A percentile compares a stretch with the other conserved stretches of the same genome.
Evolutionary conservation across 2,329 filamentous ascomycete species (phyloP).

Genomic region (Colletotrichum neosansevieriae): DNA sequence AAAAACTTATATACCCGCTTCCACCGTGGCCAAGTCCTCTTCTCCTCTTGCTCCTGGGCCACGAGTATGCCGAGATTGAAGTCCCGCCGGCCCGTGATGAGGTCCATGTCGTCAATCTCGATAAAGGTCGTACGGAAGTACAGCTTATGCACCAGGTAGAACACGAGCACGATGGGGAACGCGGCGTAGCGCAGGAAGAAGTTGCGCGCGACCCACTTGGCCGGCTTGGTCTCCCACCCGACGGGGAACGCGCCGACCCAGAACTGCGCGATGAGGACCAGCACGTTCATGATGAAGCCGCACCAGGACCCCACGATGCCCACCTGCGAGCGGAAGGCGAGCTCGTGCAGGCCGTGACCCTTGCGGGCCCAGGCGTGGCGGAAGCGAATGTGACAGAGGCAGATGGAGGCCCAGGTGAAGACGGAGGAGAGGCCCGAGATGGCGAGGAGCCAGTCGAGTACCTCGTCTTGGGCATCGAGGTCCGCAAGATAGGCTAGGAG

Average conservation of each 20-base stretch:
- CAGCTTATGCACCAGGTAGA: conserved; percentile 82
- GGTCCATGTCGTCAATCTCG: conserved; percentile 80
- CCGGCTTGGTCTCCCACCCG: conserved; percentile 60
- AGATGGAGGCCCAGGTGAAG: conserved; percentile 88
- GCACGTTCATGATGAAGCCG: conserved; percentile 79
- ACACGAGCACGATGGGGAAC: conserved; percentile 74
- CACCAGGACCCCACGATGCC: conserved; percentile 85
- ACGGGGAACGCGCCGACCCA: conserved; percentile 88
- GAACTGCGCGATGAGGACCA: conserved; percentile 86
- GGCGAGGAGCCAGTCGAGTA: conserved; percentile 83
- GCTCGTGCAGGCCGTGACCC: conserved; percentile 78
- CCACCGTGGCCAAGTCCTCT: conserved; percentile 78
- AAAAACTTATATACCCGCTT: conserved; percentile 81
- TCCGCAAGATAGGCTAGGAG: conserved; percentile 83
- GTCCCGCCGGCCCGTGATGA: conserved; percentile 86
- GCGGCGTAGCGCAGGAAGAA: conserved; percentile 83
- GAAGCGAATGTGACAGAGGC: conserved; percentile 93
- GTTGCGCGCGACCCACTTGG: conserved; percentile 63
- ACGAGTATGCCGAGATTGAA: conserved; percentile 84
- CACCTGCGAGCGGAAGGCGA: conserved; percentile 85
- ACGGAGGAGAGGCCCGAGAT: conserved; percentile 77
- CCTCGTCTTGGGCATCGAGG: conserved; percentile 65
- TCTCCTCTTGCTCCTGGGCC: conserved; percentile 83
- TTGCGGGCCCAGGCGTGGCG: conserved; percentile 79
- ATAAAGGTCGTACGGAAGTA: conserved; percentile 78